A percentile compares a stretch with the other conserved stretches of the same genome.
phyloP scores from a whole-genome alignment of 2,329 filamentous ascomycete species.

The Fusarium ambrosium region DNA sequence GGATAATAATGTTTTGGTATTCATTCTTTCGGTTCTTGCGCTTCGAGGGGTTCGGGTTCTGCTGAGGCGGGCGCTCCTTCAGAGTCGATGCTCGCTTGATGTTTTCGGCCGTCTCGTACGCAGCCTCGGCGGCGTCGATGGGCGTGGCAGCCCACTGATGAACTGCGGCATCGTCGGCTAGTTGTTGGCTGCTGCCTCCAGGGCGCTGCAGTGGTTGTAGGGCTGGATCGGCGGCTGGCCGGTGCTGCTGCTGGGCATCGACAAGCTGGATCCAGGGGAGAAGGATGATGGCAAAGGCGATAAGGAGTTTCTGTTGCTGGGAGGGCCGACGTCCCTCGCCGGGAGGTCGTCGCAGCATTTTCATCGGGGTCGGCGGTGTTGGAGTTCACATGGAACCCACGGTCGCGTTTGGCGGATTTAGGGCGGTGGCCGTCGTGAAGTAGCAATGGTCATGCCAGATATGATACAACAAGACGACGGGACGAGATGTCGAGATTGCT shows the following conservation, averaged over 20 bases:
- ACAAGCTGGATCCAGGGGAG: slow-evolving; percentile 68
- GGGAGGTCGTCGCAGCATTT: slow-evolving; percentile 75
- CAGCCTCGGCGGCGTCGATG: slow-evolving; percentile 48
- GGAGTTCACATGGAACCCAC: slow-evolving; percentile 46
- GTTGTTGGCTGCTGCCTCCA: slow-evolving; percentile 46
- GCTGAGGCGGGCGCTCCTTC: slow-evolving; percentile 43
- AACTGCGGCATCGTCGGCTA: slow-evolving; percentile 46
- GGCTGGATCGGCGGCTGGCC: slow-evolving; percentile 43
- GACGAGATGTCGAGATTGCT: slow-evolving; percentile 9
- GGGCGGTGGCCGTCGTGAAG: slow-evolving; percentile 27
- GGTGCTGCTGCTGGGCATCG: slow-evolving; percentile 75
- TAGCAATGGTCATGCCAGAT: slow-evolving; percentile 39
- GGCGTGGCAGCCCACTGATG: slow-evolving; percentile 50
- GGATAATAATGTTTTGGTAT: slow-evolving; percentile 53
- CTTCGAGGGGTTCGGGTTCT: slow-evolving; percentile 42
- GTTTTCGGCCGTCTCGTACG: slow-evolving; percentile 46
- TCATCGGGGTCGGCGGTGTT: slow-evolving; percentile 29
- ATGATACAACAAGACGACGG: not conserved
- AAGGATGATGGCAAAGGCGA: slow-evolving; percentile 71
- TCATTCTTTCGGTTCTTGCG: slow-evolving; percentile 51
- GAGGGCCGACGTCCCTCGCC: slow-evolving; percentile 67
- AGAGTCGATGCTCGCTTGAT: slow-evolving; percentile 45
- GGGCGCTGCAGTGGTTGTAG: slow-evolving; percentile 37
- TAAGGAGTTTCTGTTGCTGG: slow-evolving; percentile 61
- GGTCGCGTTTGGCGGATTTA: slow-evolving; percentile 13